phyloP scores from a whole-genome alignment of 2,329 filamentous ascomycete genomes.

The Ascochyta koolunga region DNA sequence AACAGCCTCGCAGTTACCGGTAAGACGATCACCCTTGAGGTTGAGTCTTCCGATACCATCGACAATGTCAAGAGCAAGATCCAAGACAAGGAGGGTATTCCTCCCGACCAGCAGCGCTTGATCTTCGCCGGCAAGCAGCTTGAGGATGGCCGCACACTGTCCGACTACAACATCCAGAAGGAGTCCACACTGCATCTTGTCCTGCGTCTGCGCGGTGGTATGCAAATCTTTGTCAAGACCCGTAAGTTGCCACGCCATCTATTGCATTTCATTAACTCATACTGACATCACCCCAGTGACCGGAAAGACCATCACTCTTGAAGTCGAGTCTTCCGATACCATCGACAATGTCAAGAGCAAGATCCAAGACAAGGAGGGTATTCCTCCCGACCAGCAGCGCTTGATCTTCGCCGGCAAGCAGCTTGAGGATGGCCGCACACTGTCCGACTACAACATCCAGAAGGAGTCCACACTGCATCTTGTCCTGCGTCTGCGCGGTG shows the following conservation, averaged over 20 bases:
- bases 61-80: conserved; percentile 98
- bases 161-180: conserved; percentile 96
- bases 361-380: conserved; percentile 98
- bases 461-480: conserved; percentile 88
- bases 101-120: conserved; percentile 93
- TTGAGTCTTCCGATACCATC: conserved; percentile 81
- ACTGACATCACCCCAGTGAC: too few species aligned
- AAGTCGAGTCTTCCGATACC: conserved; percentile 77
- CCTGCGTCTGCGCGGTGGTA: conserved; percentile 71
- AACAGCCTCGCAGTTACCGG: conserved; percentile 61
- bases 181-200: conserved; percentile 75
- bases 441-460: conserved; percentile 94
- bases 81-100: conserved; percentile 97
- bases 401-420: conserved; percentile 97
- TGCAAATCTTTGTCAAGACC: conserved; percentile 69
- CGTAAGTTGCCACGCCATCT: too few species aligned
- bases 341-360: conserved; percentile 97
- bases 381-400: conserved; percentile 94
- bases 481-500: conserved; percentile 85
- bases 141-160: conserved; percentile 89
- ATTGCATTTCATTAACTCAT: too few species aligned
- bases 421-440: conserved; percentile 89
- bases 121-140: conserved; percentile 98
- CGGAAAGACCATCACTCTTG: conserved; percentile 69
- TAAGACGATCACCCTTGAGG: conserved; percentile 72